Conservation (phyloP, 805 yeast genomes). For the Ogataea corticis region DNA sequence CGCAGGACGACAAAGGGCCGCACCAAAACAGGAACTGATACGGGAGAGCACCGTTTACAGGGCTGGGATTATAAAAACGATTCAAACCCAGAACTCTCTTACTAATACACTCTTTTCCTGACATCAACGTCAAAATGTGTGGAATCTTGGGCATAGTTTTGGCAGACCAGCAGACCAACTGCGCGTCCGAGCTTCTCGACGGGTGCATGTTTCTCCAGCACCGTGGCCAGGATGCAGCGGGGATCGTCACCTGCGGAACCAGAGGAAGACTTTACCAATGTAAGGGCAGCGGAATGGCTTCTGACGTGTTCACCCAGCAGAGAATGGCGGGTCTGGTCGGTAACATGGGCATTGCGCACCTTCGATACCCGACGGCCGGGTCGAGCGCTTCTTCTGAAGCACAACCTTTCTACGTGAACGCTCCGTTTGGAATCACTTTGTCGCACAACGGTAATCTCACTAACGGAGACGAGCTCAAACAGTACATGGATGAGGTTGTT, state of each 20-base stretch:
- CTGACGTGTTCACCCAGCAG: conserved; percentile 88
- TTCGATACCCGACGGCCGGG: conserved; percentile 98
- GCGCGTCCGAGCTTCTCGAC: conserved; percentile 88
- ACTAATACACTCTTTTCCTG: neutral
- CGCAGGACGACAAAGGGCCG: conserved; percentile 4
- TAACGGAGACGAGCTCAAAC: conserved; percentile 73
- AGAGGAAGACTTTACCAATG: conserved; percentile 95
- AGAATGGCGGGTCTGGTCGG: conserved; percentile 83
- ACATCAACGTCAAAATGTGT: conserved; percentile 60
- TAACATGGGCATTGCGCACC: conserved; percentile 92
- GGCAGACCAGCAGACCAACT: conserved; percentile 69
- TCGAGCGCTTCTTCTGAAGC: conserved; percentile 95
- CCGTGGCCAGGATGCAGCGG: conserved; percentile 99
- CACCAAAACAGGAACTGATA: conserved; percentile 1
- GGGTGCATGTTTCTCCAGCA: conserved; percentile 93
- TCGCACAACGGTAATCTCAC: conserved; percentile 96
- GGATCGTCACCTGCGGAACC: conserved; percentile 92
- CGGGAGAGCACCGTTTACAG: conserved; percentile 1
- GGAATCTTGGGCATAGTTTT: conserved; percentile 89
- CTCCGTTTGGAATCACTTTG: conserved; percentile 90
- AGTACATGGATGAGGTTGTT: conserved; percentile 86
- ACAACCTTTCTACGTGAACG: conserved; percentile 96
- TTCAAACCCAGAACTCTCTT: neutral
- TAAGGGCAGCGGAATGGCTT: conserved; percentile 98
- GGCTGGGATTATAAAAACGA: conserved; percentile 1